phyloP scores from a whole-genome alignment of 2,329 filamentous ascomycete species.

The Paecilomyces dactylethromorphus region DNA sequence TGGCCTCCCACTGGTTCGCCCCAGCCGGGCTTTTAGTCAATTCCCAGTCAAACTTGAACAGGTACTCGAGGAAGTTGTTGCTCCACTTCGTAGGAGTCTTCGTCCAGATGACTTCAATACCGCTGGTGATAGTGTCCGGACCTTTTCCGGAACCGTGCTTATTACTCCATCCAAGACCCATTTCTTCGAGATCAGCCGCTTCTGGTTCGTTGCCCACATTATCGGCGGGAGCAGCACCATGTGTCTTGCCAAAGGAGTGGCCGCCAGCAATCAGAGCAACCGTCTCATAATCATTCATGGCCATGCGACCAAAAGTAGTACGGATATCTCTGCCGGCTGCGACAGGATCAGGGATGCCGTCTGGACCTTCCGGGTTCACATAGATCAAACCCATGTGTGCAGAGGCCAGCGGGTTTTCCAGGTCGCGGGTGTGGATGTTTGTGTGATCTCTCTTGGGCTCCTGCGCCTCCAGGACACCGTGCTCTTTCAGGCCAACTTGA shows the following conservation, averaged over 20 bases:
- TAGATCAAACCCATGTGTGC: constrained; percentile 75
- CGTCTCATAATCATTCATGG: constrained; percentile 77
- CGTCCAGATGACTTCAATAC: constrained; percentile 75
- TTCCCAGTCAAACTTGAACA: constrained; percentile 75
- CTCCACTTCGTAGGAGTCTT: constrained; percentile 70
- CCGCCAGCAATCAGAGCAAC: constrained; percentile 73
- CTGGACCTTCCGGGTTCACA: constrained; percentile 73
- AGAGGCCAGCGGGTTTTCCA: constrained; percentile 62
- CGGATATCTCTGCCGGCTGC: constrained; percentile 67
- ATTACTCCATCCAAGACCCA: constrained; percentile 70
- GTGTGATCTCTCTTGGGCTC: constrained; percentile 29
- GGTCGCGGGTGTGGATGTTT: constrained; percentile 54
- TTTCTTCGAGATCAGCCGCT: constrained; percentile 55
- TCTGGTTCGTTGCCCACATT: constrained; percentile 64
- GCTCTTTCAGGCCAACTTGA: constrained; percentile 37
- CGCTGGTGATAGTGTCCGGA: constrained; percentile 66
- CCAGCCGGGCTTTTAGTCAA: constrained; percentile 68
- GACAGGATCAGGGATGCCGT: constrained; percentile 63
- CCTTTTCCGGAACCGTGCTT: constrained; percentile 59
- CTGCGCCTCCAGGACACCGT: constrained; percentile 38
- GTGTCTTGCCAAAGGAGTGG: constrained; percentile 74
- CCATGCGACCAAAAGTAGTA: constrained; percentile 70
- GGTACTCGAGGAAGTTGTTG: constrained; percentile 67
- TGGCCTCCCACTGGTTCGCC: constrained; percentile 70
- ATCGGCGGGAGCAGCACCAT: constrained; percentile 60